These are phyloP conservation scores for Elsinoe perseae DNA, from an alignment of 2,329 filamentous ascomycete genomes.

Conservation along the genomic window DNA sequence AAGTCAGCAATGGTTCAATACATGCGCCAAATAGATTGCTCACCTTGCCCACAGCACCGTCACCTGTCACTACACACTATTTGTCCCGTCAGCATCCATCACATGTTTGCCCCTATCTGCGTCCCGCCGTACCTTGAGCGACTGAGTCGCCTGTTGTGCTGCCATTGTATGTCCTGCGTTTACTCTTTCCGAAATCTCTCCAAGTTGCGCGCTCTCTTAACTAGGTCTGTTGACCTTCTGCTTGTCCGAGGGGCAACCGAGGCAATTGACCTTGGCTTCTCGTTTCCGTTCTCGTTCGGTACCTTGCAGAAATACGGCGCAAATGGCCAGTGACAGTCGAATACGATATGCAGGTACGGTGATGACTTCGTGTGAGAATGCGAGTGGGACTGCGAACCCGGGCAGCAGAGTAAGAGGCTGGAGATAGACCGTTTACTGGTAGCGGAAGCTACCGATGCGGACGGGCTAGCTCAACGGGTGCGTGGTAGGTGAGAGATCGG, in stretches of 20 bases:
- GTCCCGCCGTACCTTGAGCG: constrained; percentile 61
- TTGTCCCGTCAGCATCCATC: constrained; percentile 19
- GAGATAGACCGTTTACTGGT: constrained; percentile 16
- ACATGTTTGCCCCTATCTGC: constrained; percentile 20
- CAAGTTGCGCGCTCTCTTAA: neutral
- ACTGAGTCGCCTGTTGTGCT: constrained; percentile 78
- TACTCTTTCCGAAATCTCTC: neutral
- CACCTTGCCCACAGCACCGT: constrained; percentile 98
- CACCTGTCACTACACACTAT: constrained; percentile 96
- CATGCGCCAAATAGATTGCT: constrained; percentile 27
- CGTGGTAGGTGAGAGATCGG: constrained; percentile 6
- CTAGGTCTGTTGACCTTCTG: neutral
- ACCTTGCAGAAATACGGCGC: constrained; percentile 1
- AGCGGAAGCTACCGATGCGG: constrained; percentile 12
- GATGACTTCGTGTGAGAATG: constrained; percentile 1
- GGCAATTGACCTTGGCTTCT: neutral
- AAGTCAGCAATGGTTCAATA: constrained; percentile 14
- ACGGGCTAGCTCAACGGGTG: constrained; percentile 13
- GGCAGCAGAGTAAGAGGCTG: constrained; percentile 14
- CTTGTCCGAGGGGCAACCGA: constrained; percentile 5
- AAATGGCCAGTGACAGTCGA: neutral
- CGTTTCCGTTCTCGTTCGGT: neutral
- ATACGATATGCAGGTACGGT: constrained; percentile 11
- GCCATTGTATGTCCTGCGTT: constrained; percentile 43
- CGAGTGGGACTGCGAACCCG: neutral